Percentiles rank a stretch among this genome's conserved stretches.
These are phyloP conservation scores for Aureobasidium uvarum DNA, from an alignment of 2,329 filamentous ascomycete genomes.

Conservation along the genomic window DNA sequence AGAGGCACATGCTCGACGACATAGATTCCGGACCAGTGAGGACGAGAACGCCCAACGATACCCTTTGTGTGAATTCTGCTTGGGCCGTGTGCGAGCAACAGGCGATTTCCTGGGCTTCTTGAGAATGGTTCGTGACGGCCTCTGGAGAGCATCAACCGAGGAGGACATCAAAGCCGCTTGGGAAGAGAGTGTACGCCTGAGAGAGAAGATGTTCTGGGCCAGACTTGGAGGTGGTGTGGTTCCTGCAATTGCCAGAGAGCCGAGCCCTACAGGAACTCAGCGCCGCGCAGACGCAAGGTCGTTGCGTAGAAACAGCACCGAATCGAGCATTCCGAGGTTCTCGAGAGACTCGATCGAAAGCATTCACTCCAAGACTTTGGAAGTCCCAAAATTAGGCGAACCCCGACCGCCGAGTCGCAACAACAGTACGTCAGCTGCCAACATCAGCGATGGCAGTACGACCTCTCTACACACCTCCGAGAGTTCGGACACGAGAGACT, in stretches of 20 bases:
- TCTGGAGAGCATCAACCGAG: constrained; percentile 79
- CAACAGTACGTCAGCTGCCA: background rate
- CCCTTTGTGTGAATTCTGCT: constrained; percentile 84
- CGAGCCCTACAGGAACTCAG: constrained; percentile 11
- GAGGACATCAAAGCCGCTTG: constrained; percentile 85
- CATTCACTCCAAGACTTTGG: background rate
- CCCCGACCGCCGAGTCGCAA: constrained; percentile 18
- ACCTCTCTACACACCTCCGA: background rate
- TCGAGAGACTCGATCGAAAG: constrained; percentile 15
- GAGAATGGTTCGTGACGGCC: constrained; percentile 85
- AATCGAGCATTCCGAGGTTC: constrained; percentile 5
- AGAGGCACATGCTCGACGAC: constrained; percentile 68
- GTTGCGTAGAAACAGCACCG: constrained; percentile 2
- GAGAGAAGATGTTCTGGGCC: constrained; percentile 97
- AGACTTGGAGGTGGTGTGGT: constrained; percentile 88
- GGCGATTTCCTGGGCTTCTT: constrained; percentile 93
- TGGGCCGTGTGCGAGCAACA: constrained; percentile 76
- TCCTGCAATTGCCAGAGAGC: constrained; percentile 46
- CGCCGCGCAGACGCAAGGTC: background rate
- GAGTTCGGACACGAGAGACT: constrained; percentile 20
- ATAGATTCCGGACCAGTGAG: constrained; percentile 87
- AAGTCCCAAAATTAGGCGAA: constrained; percentile 7
- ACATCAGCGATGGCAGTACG: background rate
- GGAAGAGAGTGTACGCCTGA: constrained; percentile 87
- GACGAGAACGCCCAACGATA: constrained; percentile 83